Evolutionary conservation across 805 yeast species (phyloP), one percentile per base, ranked within the genome.

Genomic region (Clavispora asparagi): DNA sequence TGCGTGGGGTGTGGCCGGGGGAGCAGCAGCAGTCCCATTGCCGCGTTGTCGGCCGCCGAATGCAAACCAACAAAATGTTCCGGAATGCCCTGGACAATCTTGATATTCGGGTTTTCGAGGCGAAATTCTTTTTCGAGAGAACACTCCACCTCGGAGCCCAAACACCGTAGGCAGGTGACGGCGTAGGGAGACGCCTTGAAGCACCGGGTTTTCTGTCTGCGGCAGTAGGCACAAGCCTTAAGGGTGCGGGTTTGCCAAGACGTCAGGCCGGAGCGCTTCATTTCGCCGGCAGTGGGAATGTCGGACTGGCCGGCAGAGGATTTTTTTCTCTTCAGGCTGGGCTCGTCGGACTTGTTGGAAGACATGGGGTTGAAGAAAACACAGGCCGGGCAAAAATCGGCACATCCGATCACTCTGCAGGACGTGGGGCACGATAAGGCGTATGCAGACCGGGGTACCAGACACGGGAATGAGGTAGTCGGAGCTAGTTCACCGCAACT

Each of bases 121-220:
- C 36, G 44, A 31, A 45, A 52, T 14, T 54, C 57, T 0, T 12
- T 31, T 26, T 67, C 76, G 53, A 82, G 77, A 7, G 83, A 77
- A 54, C 90, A 84, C 19, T 59, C 63, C 28, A 70, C 63, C 6
- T 72, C 76, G 33, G 82, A 62, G 6, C 82, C 78, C 1, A 70
- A 63, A 56, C 90, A 84, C 19, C 88, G 63, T 17, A 82, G 62
- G 63, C 90, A 83, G 2, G 79, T 68, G 8, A 65, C 60, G 6
- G 64, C 54, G 14, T 73, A 67, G 25, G 64, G 70, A 1, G 77
- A 69, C 11, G 80, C 71, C 42, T 82, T 76, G 56, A 82, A 76
- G 53, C 90, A 84, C 47, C 85, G 64, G 1, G 88, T 77, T 64
- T 81, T 81, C 49, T 76, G 80, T 42, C 68, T 71, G 39, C 85